Base-by-base conservation (phyloP, 129 eudicot genomes). In the Arctium minus region DNA sequence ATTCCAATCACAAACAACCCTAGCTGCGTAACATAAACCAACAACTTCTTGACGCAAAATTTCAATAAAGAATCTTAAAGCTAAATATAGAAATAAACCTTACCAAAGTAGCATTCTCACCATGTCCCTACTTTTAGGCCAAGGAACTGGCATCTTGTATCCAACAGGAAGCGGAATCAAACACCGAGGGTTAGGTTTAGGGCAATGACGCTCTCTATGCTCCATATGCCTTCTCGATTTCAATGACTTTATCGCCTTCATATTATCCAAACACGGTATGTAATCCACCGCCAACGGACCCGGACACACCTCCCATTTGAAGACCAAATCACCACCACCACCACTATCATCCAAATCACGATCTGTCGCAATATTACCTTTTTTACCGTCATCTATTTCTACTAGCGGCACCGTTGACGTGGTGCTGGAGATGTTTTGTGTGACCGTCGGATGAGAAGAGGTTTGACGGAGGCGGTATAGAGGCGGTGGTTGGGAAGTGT, bases 51-150 rank as follows among this genome's bases (percentile, higher is more conserved):
- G 3, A 75, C 9, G 12, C 85, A 70, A 8, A 69, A 37, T 35
- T 60, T 15, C 17, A 68, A 60, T 36, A 56, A 60, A 39, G n/a
- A 5, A 10, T 30, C 6, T 5, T 31, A 1, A 65, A 32, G 2
- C 84, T 80, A 29, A 77, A 72, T 0, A 53, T 30, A 71, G 81
- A 74, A 79, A 71, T 48, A 91, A 91, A 88, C 77, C 97, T 95
- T 93, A 93, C 93, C 99, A 85, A 85, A 89, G 80, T 74, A 96
- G 56, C 86, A 87, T 85, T 88, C 99, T 96, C 98, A 96, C 99
- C 99, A 90, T 93, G 83, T 96, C 96, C 94, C 98, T 90, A 80
- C 99, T 96, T 89, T 90, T 89, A 50, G 99, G 99, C 99, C 99
- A 96, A 31, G 86, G 91, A 77, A 96, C 97, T 6, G 94, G 97